Evolutionary conservation across 305 asterid species (phyloP).

Genomic region (Coffea humblotiana): DNA sequence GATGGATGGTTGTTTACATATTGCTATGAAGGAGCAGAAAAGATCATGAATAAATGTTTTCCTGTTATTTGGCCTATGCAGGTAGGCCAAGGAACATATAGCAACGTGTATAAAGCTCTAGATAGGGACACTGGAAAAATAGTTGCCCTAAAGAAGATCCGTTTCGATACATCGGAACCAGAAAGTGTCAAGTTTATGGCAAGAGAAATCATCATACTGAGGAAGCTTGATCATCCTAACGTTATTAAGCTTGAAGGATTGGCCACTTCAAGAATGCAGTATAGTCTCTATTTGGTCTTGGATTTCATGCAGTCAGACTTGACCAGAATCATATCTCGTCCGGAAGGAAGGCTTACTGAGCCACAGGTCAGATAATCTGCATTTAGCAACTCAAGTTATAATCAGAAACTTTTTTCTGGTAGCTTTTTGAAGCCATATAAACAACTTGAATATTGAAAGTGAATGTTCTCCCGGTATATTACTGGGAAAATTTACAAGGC

Average conservation of each 20-base stretch:
- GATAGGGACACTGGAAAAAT: slow-evolving; percentile 59
- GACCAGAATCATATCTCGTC: slow-evolving; percentile 49
- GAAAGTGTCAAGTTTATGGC: slow-evolving; percentile 81
- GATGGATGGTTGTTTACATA: not conserved
- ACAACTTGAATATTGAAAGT: not conserved
- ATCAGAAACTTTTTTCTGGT: not conserved
- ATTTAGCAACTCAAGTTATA: not conserved
- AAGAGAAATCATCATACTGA: slow-evolving; percentile 70
- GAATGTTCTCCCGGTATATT: not conserved
- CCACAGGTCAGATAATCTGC: slow-evolving; percentile 50
- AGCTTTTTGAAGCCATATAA: not conserved
- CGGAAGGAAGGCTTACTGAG: slow-evolving; percentile 56
- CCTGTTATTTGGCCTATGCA: slow-evolving; percentile 21
- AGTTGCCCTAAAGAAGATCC: slow-evolving; percentile 74
- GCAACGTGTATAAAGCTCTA: slow-evolving; percentile 80
- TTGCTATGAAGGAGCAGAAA: not conserved
- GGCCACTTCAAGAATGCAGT: slow-evolving; percentile 92
- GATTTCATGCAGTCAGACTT: slow-evolving; percentile 75
- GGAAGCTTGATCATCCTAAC: slow-evolving; percentile 74
- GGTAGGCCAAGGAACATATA: slow-evolving; percentile 85
- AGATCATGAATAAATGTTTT: not conserved
- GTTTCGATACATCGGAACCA: slow-evolving; percentile 79
- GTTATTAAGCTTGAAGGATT: slow-evolving; percentile 75
- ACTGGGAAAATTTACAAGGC: not conserved
- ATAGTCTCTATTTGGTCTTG: slow-evolving; percentile 72